These are phyloP conservation scores for Mycena vitilis DNA, from an alignment of 768 basidiomycete species.

Conservation along the genomic window DNA sequence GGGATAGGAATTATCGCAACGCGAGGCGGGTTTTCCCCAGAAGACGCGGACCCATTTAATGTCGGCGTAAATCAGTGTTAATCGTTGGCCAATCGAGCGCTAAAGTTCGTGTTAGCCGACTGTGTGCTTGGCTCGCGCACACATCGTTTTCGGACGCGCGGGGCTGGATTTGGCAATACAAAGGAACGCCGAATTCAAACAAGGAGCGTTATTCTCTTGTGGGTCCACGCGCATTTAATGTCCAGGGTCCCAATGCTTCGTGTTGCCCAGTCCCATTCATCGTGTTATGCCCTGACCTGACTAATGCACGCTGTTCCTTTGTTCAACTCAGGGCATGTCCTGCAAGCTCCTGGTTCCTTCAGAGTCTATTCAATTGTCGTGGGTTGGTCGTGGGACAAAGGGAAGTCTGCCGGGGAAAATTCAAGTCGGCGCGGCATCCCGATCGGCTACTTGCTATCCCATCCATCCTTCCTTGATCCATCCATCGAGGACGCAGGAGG, in stretches of 20 bases:
- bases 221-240: constrained; percentile 10
- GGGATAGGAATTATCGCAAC: background rate
- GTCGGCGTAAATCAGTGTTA: background rate
- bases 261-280: background rate
- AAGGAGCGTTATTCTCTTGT: constrained; percentile 22
- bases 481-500: too few species aligned
- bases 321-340: background rate
- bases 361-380: background rate
- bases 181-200: constrained; percentile 5
- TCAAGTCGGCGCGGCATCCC: background rate
- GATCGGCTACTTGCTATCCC: background rate
- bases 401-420: background rate
- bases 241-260: background rate
- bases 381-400: background rate
- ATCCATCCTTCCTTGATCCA: background rate
- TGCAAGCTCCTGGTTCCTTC: background rate
- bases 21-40: background rate
- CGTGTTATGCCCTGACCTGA: background rate
- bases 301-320: too few species aligned
- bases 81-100: background rate
- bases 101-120: too few species aligned
- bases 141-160: background rate
- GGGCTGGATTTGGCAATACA: background rate
- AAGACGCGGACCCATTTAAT: background rate
- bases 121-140: too few species aligned